Evolutionary conservation across 2,329 filamentous ascomycete genomes (phyloP).

Genomic region (Aspergillus sp.): DNA sequence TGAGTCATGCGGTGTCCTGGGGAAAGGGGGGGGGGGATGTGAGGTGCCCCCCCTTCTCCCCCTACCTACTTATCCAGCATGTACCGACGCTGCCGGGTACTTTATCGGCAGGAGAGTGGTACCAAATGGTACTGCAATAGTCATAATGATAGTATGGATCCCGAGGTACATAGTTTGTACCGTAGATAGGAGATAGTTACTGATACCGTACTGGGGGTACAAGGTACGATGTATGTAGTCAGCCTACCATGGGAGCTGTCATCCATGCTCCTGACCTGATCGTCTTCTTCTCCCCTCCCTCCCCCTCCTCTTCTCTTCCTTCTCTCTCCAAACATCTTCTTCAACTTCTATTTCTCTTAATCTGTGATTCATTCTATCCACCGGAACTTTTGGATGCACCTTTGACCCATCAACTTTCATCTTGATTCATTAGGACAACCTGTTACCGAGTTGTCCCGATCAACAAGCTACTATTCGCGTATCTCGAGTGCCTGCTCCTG

Average conservation of each 20-base stretch:
- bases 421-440: not conserved
- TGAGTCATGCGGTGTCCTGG: too few species aligned
- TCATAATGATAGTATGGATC: too few species aligned
- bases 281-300: constrained; percentile 10
- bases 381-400: too few species aligned
- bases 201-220: too few species aligned
- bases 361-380: not conserved
- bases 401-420: not conserved
- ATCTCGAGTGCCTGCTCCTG: constrained; percentile 2
- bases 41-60: too few species aligned
- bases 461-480: not conserved
- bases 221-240: constrained; percentile 4
- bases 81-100: too few species aligned
- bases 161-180: too few species aligned
- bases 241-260: constrained; percentile 13
- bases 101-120: too few species aligned
- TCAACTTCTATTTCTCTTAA: not conserved
- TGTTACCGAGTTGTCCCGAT: constrained; percentile 2
- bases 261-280: constrained; percentile 20
- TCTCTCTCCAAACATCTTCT: not conserved
- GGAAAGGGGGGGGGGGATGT: too few species aligned
- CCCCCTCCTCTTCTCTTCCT: constrained; percentile 2
- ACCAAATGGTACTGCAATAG: too few species aligned
- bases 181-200: too few species aligned
- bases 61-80: too few species aligned